Conservation (phyloP, 1,284 basidiomycete species). For the Stereum hirsutum region DNA sequence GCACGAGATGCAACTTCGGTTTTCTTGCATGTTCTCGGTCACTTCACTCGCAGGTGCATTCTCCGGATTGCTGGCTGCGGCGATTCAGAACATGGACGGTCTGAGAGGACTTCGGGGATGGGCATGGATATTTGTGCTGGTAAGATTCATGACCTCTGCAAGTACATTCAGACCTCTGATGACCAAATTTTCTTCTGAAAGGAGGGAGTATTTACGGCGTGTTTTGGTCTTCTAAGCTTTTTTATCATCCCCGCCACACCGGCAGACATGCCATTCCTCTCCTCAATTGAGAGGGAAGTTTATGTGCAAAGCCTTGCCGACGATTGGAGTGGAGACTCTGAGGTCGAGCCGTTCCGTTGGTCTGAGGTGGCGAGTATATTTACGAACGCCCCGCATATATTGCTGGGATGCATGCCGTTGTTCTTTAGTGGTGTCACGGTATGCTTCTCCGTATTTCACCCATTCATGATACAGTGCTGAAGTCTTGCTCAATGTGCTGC, state of each 20-base stretch:
- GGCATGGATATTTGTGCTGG: slow-evolving; percentile 63
- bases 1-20: slow-evolving; percentile 41
- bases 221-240: slow-evolving; percentile 28
- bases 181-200: slow-evolving; percentile 20
- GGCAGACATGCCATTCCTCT: slow-evolving; percentile 24
- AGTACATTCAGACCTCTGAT: not conserved
- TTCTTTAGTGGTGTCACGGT: slow-evolving; percentile 17
- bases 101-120: slow-evolving; percentile 36
- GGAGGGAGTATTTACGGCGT: slow-evolving; percentile 35
- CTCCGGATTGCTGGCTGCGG: slow-evolving; percentile 52
- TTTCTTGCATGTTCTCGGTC: slow-evolving; percentile 47
- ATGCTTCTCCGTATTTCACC: not conserved
- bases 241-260: slow-evolving; percentile 34
- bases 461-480: not conserved
- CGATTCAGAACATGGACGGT: slow-evolving; percentile 44
- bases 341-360: slow-evolving; percentile 17
- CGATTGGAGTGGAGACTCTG: slow-evolving; percentile 17
- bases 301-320: slow-evolving; percentile 24
- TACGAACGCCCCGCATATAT: slow-evolving; percentile 20
- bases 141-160: slow-evolving; percentile 13
- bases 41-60: slow-evolving; percentile 55
- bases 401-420: slow-evolving; percentile 12
- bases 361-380: slow-evolving; percentile 21
- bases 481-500: not conserved
- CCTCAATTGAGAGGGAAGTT: slow-evolving; percentile 20